Conservation (phyloP, 2,329 filamentous ascomycete species). For the Zelopaecilomyces penicillatus region DNA sequence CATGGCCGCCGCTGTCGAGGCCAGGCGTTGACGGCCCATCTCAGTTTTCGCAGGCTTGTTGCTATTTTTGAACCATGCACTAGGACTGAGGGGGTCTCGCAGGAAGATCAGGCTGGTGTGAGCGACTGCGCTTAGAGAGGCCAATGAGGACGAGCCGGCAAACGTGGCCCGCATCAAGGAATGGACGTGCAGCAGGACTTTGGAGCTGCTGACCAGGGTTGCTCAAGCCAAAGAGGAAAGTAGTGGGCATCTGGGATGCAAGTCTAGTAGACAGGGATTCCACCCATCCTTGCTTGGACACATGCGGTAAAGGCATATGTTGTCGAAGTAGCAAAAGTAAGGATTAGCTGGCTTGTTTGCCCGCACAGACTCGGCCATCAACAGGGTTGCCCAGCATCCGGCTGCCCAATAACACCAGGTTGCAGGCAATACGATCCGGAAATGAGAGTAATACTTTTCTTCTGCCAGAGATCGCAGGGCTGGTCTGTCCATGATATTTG, state of each 20-base stretch:
- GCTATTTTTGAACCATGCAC: constrained; percentile 30
- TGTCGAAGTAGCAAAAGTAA: constrained; percentile 2
- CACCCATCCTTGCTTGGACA: not conserved
- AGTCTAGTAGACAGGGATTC: constrained; percentile 6
- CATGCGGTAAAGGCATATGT: not conserved
- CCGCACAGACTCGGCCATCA: not conserved
- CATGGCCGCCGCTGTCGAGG: constrained; percentile 36
- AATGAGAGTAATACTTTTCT: too few species aligned
- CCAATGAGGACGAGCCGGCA: constrained; percentile 33
- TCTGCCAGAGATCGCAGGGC: too few species aligned
- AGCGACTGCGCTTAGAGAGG: constrained; percentile 37
- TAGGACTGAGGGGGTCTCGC: constrained; percentile 14
- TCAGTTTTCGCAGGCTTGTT: constrained; percentile 18
- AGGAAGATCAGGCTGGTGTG: constrained; percentile 15
- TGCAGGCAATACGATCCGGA: too few species aligned
- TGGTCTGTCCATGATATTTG: too few species aligned
- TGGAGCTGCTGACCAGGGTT: constrained; percentile 13
- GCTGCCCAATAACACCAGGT: too few species aligned
- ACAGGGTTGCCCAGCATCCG: too few species aligned
- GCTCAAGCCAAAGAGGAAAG: constrained; percentile 6
- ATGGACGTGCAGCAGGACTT: constrained; percentile 19
- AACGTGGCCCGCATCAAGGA: constrained; percentile 15
- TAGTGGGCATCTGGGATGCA: not conserved
- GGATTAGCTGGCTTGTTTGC: not conserved
- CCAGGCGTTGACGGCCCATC: constrained; percentile 22